Base-by-base conservation (phyloP, 108 stramenopile genomes). In the Cyclostephanos tholiformis region DNA sequence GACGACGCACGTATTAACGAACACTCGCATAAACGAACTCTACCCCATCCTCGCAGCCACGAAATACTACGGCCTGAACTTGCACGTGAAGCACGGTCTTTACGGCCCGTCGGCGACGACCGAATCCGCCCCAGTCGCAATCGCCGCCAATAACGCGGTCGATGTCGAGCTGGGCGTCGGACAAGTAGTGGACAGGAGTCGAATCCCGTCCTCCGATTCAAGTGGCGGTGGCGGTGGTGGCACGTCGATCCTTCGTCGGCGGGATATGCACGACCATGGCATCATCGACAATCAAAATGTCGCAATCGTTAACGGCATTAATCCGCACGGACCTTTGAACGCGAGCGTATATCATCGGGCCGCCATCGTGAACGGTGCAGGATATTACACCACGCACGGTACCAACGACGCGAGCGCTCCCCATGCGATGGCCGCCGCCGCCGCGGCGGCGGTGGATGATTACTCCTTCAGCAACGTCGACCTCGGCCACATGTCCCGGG, bases 391-490 rank as follows among this genome's bases (percentile, higher is more conserved):
- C 41, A 30, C 25, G 13, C 1, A 41, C 32, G 32, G 32, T 48
- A 14, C 12, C 27, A 38, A 32, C 62, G 29, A 35, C 27, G 59
- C 20, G 22, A 50, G 2, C 16, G 32, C 61, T 0, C 26, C 61
- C 0, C 61, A 9, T 2, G 25, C 63, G 39, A 23, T 23, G 22
- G 32, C 30, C 5, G 35, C 36, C 12, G 36, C 32, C 8, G n/a
- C 13, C 1, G 36, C 35, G 2, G 2, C 11, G 2, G 66, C 52
- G 19, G 69, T 61, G 32, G 80, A 82, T 57, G 80, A 82, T 48
- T 82, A 72, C 35, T 75, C 74, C 56, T 82, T 82, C 64, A 82
- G 74, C 50, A 59, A 72, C 23, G 57, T 71, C 30, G 27, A 30
- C 57, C 73, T 61, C 8, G 68, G 62, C 30, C 58, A 73, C 11